Evolutionary conservation across 2,329 filamentous ascomycete species (phyloP).

Genomic region (Hypomyces perniciosus): DNA sequence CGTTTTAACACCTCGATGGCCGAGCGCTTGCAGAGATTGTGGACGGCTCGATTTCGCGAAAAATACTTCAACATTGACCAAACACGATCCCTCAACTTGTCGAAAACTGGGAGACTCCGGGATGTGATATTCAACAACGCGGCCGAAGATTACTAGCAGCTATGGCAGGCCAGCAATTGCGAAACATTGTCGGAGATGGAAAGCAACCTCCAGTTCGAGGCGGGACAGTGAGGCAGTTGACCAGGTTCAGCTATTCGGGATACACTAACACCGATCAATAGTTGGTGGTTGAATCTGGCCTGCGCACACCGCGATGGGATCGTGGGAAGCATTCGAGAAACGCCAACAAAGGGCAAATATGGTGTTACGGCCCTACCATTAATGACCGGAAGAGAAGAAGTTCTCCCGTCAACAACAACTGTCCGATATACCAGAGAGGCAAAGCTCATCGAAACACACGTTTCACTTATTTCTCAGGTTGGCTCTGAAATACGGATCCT

Average conservation of each 20-base stretch:
- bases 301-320: slow-evolving; percentile 53
- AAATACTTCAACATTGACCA: slow-evolving; percentile 42
- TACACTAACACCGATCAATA: slow-evolving; percentile 20
- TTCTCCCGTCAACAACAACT: slow-evolving; percentile 23
- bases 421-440: slow-evolving; percentile 43
- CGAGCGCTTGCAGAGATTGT: slow-evolving; percentile 35
- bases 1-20: slow-evolving; percentile 31
- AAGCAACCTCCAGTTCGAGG: slow-evolving; percentile 36
- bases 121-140: slow-evolving; percentile 35
- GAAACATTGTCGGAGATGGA: slow-evolving; percentile 35
- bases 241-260: neutral
- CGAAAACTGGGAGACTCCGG: slow-evolving; percentile 33
- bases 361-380: slow-evolving; percentile 44
- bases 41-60: slow-evolving; percentile 40
- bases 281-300: slow-evolving; percentile 54
- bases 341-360: slow-evolving; percentile 40
- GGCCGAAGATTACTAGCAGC: slow-evolving; percentile 23
- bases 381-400: slow-evolving; percentile 44
- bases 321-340: slow-evolving; percentile 38
- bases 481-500: slow-evolving; percentile 47
- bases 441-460: slow-evolving; percentile 38
- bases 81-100: slow-evolving; percentile 31
- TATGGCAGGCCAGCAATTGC: slow-evolving; percentile 32
- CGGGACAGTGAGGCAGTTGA: slow-evolving; percentile 41
- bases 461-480: slow-evolving; percentile 42